Base-by-base conservation (phyloP, 257 asterid genomes). In the Primulina eburnea region DNA sequence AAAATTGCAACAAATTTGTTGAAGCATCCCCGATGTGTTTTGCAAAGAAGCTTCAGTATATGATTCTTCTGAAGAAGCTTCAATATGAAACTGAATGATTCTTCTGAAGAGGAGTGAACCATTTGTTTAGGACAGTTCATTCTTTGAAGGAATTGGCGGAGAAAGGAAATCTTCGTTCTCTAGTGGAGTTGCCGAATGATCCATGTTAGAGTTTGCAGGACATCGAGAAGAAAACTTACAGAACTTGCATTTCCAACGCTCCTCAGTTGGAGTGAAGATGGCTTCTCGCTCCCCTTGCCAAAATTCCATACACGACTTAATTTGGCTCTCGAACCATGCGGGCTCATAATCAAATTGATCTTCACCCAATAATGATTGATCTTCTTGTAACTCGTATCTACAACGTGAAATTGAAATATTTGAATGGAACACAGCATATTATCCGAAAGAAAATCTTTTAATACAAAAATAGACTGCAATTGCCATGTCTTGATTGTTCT, bases 361-460 rank as follows among this genome's bases (percentile, higher is more conserved):
- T 74, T 93, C 96, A 14, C 91, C 98, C 57, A 93, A 71, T 75
- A 93, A 77, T 7, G 98, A 84, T 70, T 87, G 86, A 81, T 90
- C 96, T 68, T 78, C 85, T 80, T 93, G 98, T 32, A 77, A 83
- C 73, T 93, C 98, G 40, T 93, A 93, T 77, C 98, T 92, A 75
- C 24, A 20, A 34, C 47, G 0, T 7, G 35, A 32, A 56, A 26
- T 1, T 8, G 24, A 60, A 57, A 30, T 24, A 38, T 53, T 11
- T 18, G 47, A 38, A 38, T 8, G 47, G 47, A 9, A 38, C 50
- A 38, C 14, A 38, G 16, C 1, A 17, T 4, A 12, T 21, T 50
- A 32, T 29, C 21, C 29, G 60, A 32, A 10, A 26, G 10, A 29
- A 6, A 70, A 8, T 5, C 10, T 16, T 63, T 21, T 2, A 12